Conservation (phyloP, 129 eudicot species). For the Gnaphalium uliginosum region DNA sequence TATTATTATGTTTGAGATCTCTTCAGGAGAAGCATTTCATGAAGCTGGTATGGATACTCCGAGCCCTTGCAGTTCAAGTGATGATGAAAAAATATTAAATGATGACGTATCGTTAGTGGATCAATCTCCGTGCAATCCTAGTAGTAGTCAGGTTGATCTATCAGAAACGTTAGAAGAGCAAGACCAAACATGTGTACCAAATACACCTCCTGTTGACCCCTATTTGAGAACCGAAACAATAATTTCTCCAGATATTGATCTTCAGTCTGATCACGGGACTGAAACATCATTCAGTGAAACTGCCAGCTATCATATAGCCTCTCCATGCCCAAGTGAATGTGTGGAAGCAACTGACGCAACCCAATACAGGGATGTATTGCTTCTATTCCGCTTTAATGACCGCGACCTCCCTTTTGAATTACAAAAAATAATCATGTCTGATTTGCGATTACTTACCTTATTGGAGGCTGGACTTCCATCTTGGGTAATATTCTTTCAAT, state of each 20-base stretch:
- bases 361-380: constrained; percentile 63
- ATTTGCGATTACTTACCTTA: constrained; percentile 76
- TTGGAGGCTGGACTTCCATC: constrained; percentile 95
- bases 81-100: constrained; percentile 32
- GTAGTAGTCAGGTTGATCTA: constrained; percentile 23
- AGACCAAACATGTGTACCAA: constrained; percentile 32
- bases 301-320: constrained; percentile 42
- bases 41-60: constrained; percentile 66
- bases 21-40: constrained; percentile 73
- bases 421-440: constrained; percentile 57
- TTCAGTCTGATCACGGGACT: constrained; percentile 39
- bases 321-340: constrained; percentile 52
- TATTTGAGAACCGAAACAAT: not conserved
- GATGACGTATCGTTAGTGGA: constrained; percentile 24
- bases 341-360: constrained; percentile 53
- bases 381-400: constrained; percentile 77
- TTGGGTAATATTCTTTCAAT: constrained; percentile 94
- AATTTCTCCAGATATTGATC: constrained; percentile 34
- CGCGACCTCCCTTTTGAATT: constrained; percentile 75
- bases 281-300: constrained; percentile 33
- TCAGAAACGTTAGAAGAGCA: constrained; percentile 17
- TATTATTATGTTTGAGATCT: constrained; percentile 20
- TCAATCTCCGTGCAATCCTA: constrained; percentile 38
- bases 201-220: constrained; percentile 39
- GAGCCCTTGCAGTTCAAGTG: constrained; percentile 24